Percentiles rank a stretch among this genome's conserved stretches.
Evolutionary conservation across 1,284 basidiomycete species (phyloP).

Genomic region (Phlebopus sp.): DNA sequence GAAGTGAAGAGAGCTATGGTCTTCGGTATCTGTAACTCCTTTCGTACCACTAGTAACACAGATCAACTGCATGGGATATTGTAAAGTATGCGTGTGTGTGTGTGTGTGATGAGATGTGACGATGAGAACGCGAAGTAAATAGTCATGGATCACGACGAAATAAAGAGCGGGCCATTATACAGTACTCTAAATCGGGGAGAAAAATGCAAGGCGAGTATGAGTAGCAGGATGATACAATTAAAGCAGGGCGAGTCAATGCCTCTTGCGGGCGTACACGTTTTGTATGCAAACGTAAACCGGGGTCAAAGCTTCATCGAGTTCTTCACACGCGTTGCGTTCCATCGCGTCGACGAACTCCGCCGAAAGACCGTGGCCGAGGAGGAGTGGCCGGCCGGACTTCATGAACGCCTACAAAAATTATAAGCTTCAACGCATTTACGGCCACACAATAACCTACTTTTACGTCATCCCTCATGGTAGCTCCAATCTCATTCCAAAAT

Average conservation of each 20-base stretch:
- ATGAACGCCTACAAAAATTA: conserved; percentile 52
- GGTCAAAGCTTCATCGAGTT: conserved; percentile 47
- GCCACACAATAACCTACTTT: conserved; percentile 32
- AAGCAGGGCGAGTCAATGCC: conserved; percentile 21
- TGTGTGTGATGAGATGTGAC: no score
- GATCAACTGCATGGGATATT: no score
- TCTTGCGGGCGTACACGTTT: conserved; percentile 58
- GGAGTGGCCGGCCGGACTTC: conserved; percentile 59
- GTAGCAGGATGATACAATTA: not conserved
- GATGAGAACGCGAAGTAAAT: no score
- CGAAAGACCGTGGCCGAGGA: conserved; percentile 59
- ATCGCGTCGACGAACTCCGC: conserved; percentile 51
- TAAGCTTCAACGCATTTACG: conserved; percentile 25
- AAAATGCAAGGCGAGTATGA: not conserved
- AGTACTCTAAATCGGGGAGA: not conserved
- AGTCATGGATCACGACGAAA: no score
- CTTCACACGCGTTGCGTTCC: conserved; percentile 45
- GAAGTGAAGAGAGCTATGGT: no score
- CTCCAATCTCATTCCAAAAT: conserved; percentile 34
- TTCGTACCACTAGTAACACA: no score
- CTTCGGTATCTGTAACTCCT: no score
- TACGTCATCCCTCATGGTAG: conserved; percentile 44
- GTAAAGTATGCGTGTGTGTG: no score
- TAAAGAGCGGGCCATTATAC: not conserved
- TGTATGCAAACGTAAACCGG: conserved; percentile 54